phyloP scores from a whole-genome alignment of 2,329 filamentous ascomycete species.

The Aotearoamyces nothofagi region DNA sequence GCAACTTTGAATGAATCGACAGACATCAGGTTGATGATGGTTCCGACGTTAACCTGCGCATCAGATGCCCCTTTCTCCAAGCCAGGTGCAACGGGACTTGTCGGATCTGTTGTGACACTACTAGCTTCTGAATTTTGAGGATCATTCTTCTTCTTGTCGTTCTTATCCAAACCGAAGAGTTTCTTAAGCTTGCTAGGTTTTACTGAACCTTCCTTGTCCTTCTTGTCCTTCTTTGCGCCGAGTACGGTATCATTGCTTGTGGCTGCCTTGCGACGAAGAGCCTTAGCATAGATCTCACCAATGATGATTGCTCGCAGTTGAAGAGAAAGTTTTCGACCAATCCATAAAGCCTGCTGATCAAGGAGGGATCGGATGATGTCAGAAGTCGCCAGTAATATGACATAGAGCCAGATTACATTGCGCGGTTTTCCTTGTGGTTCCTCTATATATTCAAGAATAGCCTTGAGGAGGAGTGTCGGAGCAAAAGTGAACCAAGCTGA shows the following conservation, averaged over 20 bases:
- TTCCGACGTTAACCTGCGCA: slow-evolving; percentile 79
- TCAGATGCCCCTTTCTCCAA: slow-evolving; percentile 30
- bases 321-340: slow-evolving; percentile 88
- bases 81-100: slow-evolving; percentile 1
- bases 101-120: slow-evolving; percentile 3
- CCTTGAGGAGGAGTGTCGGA: slow-evolving; percentile 78
- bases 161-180: slow-evolving; percentile 41
- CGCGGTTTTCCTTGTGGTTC: slow-evolving; percentile 56
- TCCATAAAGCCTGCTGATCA: slow-evolving; percentile 80
- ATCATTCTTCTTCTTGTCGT: slow-evolving; percentile 34
- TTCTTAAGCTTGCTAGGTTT: slow-evolving; percentile 30
- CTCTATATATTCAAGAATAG: slow-evolving; percentile 91
- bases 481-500: slow-evolving; percentile 78
- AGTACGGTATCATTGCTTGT: slow-evolving; percentile 61
- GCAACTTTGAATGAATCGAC: slow-evolving; percentile 98
- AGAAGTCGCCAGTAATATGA: slow-evolving; percentile 74
- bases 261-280: slow-evolving; percentile 77
- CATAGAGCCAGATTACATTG: slow-evolving; percentile 92
- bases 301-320: slow-evolving; percentile 88
- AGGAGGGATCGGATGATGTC: slow-evolving; percentile 69
- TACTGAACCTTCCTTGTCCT: slow-evolving; percentile 27
- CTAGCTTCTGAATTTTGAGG: slow-evolving; percentile 26
- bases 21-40: slow-evolving; percentile 99
- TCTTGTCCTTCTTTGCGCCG: slow-evolving; percentile 34
- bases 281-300: slow-evolving; percentile 94